phyloP scores from a whole-genome alignment of 331 rosid species.

The Acacia concinna region DNA sequence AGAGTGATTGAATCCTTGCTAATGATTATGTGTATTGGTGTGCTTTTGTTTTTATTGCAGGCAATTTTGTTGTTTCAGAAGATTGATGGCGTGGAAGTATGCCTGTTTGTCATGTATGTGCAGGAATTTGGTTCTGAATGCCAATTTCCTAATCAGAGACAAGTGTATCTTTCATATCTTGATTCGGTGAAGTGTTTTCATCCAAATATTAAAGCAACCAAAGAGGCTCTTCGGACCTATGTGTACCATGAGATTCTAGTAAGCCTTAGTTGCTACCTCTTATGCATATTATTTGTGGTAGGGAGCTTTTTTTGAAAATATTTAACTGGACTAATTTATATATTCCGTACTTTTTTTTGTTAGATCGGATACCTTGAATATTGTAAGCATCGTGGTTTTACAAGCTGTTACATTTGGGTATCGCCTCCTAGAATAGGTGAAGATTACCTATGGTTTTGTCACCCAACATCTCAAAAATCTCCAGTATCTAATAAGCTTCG shows the following conservation, averaged over 20 bases:
- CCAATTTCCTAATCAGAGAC: conserved; percentile 92
- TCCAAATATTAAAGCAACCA: conserved; percentile 85
- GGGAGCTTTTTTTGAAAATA: conserved; percentile 22
- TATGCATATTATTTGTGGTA: not conserved
- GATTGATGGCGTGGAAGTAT: conserved; percentile 93
- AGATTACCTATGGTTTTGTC: conserved; percentile 95
- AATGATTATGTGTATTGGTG: conserved; percentile 5
- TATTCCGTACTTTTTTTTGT: conserved; percentile 7
- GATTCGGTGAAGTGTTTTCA: conserved; percentile 98
- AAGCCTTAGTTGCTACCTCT: conserved; percentile 25
- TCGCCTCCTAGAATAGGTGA: conserved; percentile 99
- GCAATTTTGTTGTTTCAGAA: conserved; percentile 51
- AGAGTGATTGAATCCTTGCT: conserved; percentile 14
- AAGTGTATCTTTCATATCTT: conserved; percentile 92
- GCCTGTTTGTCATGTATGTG: conserved; percentile 98
- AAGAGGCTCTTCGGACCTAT: conserved; percentile 94
- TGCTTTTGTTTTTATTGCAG: conserved; percentile 33
- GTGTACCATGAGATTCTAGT: conserved; percentile 99
- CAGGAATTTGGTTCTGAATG: conserved; percentile 96
- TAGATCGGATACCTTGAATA: conserved; percentile 98
- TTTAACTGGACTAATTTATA: conserved; percentile 4
- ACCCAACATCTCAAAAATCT: conserved; percentile 97
- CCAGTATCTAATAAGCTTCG: conserved; percentile 98
- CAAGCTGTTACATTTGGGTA: conserved; percentile 99
- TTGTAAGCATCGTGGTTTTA: conserved; percentile 91